Conservation (phyloP, 2,329 filamentous ascomycete genomes). For the Ceratocystis eucalypticola region DNA sequence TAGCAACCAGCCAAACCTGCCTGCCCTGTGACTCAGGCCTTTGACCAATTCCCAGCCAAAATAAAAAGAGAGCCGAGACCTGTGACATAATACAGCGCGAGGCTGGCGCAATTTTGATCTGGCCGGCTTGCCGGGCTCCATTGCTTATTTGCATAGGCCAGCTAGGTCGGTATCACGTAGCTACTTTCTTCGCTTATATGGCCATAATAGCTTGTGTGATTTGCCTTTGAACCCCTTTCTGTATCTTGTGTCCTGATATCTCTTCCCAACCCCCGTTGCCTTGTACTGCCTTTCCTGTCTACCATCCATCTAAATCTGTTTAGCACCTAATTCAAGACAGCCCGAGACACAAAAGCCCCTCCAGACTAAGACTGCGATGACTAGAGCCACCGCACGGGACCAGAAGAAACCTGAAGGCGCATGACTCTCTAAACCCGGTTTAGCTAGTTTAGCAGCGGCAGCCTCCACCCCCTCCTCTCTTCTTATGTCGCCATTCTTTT, state of each 20-base stretch:
- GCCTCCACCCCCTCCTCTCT: not conserved
- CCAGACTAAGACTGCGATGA: not conserved
- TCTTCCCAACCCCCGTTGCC: too few species aligned
- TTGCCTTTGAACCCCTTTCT: not conserved
- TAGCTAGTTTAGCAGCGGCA: not conserved
- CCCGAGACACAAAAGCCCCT: not conserved
- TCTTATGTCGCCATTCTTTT: too few species aligned
- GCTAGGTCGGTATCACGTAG: not conserved
- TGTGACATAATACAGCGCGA: not conserved
- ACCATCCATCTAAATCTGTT: not conserved
- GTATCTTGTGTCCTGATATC: not conserved
- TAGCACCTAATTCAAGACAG: not conserved
- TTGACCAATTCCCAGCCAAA: too few species aligned
- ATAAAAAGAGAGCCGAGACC: not conserved
- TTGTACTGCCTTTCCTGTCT: not conserved
- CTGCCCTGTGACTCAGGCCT: too few species aligned
- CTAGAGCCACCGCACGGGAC: not conserved
- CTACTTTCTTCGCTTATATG: not conserved
- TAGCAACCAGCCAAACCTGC: too few species aligned
- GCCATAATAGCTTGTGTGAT: not conserved
- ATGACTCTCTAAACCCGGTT: not conserved
- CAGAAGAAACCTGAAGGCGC: not conserved
- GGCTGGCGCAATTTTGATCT: not conserved
- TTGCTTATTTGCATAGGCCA: not conserved
- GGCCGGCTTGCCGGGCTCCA: not conserved